Base-by-base conservation (phyloP, 352 stramenopile species). In the Pythium aquatile region DNA sequence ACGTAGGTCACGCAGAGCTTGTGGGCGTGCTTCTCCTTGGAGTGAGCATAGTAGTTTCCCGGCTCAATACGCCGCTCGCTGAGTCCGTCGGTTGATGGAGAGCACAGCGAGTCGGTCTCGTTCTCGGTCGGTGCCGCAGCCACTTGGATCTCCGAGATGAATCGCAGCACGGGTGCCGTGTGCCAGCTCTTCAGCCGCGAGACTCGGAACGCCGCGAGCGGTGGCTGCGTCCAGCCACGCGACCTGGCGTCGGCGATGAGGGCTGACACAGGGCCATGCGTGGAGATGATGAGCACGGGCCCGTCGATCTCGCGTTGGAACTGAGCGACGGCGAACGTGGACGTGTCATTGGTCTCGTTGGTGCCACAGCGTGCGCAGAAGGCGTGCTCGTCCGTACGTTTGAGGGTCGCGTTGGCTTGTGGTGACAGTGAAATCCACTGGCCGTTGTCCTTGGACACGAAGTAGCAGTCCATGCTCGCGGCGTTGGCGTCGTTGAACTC, bases 1-100 rank as follows among this genome's bases (percentile, higher is more conserved):
- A 53, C 54, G 33, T 61, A 62, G 40, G 61, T 56, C 24, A 67
- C 61, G 7, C 61, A 67, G 5, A 51, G 44, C 16, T 62, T 29
- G 30, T 46, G 28, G 16, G 9, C 10, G 24, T 46, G 14, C 17
- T 37, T 35, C 17, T 7, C 9, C 39, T 8, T 1, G 14, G 24
- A 13, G 32, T 35, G 24, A 24, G 28, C 30, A 28, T 67, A 67
- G 54, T 58, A 67, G 44, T 67, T 53, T 30, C 61, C 54, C 37
- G 40, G 39, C 16, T 61, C 53, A 8, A 67, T 44, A 3, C 26
- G 14, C 3, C 46, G 61, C 4, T 33, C 17, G 10, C 37, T 44
- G 24, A 28, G 42, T 2, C 53, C 54, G 8, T 40, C 20, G 14
- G 44, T 26, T 14, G 52, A 32, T 2, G 17, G 32, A 1, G 33